Percentiles rank a stretch among this genome's conserved stretches.
Conservation (phyloP, 1,284 basidiomycete species). For the Microbotryum violaceum region DNA sequence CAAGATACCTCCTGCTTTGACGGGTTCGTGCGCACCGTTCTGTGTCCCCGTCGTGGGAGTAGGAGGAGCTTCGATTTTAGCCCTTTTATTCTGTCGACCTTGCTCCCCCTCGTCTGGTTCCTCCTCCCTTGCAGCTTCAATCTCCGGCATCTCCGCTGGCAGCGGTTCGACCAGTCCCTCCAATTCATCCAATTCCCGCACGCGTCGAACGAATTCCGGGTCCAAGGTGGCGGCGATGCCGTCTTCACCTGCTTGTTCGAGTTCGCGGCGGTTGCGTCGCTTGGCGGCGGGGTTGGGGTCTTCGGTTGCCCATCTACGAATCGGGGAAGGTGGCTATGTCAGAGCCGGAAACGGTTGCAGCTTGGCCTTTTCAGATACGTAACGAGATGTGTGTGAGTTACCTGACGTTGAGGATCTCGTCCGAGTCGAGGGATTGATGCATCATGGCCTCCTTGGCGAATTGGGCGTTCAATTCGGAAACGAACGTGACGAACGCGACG, state of each 20-base stretch:
- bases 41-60: slow-evolving; percentile 54
- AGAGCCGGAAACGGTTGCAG: neutral
- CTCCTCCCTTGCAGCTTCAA: slow-evolving; percentile 39
- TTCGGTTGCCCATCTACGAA: slow-evolving; percentile 73
- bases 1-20: slow-evolving; percentile 13
- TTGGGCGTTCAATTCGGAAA: slow-evolving; percentile 74
- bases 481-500: slow-evolving; percentile 95
- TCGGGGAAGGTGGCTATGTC: neutral
- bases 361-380: no score
- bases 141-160: slow-evolving; percentile 21
- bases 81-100: slow-evolving; percentile 25
- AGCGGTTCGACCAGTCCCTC: slow-evolving; percentile 34
- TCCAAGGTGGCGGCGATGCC: slow-evolving; percentile 63
- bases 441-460: slow-evolving; percentile 99
- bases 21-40: neutral
- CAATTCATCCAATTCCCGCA: slow-evolving; percentile 42
- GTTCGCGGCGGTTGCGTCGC: slow-evolving; percentile 67
- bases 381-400: slow-evolving; percentile 31
- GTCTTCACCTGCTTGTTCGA: slow-evolving; percentile 72
- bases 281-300: slow-evolving; percentile 88
- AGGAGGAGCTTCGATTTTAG: slow-evolving; percentile 46
- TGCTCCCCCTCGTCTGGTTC: slow-evolving; percentile 34
- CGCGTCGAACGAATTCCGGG: slow-evolving; percentile 80
- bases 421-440: slow-evolving; percentile 92
- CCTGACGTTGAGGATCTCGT: slow-evolving; percentile 95